A percentile compares a stretch with the other conserved stretches of the same genome.
Conservation (phyloP, 2,329 filamentous ascomycete species). For the Chaetomium strumarium region DNA sequence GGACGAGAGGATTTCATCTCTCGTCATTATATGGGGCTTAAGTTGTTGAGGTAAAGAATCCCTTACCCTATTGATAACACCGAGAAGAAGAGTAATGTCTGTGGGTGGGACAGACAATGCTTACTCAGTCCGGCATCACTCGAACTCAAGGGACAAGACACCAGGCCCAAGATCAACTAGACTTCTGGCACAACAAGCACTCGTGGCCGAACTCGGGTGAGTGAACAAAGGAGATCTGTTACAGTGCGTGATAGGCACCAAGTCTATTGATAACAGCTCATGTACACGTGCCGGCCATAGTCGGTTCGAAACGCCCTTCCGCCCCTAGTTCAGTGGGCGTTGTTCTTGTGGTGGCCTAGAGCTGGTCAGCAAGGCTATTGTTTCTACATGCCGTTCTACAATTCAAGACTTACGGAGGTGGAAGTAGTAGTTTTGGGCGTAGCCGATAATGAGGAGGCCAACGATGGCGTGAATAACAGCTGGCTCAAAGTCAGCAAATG, state of each 20-base stretch:
- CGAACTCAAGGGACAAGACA: no score
- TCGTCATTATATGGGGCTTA: no score
- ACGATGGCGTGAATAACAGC: conserved; percentile 84
- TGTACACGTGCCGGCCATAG: conserved; percentile 34
- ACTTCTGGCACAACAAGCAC: not conserved
- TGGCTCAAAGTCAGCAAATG: conserved; percentile 37
- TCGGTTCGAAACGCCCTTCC: conserved; percentile 15
- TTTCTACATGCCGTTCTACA: not conserved
- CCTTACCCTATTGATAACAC: no score
- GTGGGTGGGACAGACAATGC: no score
- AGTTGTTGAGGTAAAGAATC: no score
- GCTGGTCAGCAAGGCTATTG: conserved; percentile 20
- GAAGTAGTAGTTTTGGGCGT: conserved; percentile 99
- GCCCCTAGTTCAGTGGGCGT: conserved; percentile 69
- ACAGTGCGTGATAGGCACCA: conserved; percentile 31
- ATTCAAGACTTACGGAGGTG: conserved; percentile 74
- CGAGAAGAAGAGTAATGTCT: no score
- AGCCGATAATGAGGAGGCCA: conserved; percentile 73
- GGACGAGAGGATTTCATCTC: no score
- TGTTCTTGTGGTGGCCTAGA: conserved; percentile 99
- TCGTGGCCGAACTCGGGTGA: not conserved
- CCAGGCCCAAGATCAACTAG: no score
- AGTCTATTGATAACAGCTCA: conserved; percentile 37
- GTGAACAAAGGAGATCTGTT: conserved; percentile 22
- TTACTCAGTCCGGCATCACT: no score